A percentile compares a stretch with the other conserved stretches of the same genome.
Conservation (phyloP, 345 rosid species). For the Aegle marmelos region DNA sequence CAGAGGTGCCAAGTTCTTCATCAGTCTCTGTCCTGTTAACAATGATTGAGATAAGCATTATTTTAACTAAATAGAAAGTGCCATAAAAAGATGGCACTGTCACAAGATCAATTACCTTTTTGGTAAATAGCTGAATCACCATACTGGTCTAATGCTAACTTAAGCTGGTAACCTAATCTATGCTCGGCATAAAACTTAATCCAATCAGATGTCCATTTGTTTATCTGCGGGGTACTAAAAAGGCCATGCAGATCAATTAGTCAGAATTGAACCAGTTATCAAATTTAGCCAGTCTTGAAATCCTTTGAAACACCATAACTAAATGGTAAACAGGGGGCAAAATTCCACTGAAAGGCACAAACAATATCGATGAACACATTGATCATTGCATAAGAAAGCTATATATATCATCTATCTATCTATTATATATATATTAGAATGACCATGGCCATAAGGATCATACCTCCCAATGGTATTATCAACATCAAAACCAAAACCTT, state of each 20-base stretch:
- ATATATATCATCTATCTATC: too few species aligned
- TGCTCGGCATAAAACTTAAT: slow-evolving; percentile 76
- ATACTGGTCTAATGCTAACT: slow-evolving; percentile 63
- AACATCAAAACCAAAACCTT: slow-evolving; percentile 88
- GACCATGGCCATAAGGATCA: not conserved
- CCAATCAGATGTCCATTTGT: slow-evolving; percentile 89
- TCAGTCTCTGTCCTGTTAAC: slow-evolving; percentile 63
- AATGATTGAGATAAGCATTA: not conserved
- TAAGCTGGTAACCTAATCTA: slow-evolving; percentile 85
- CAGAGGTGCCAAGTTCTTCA: slow-evolving; percentile 70
- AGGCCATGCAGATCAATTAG: slow-evolving; percentile 10
- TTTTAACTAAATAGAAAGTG: not conserved
- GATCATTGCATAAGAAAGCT: not conserved
- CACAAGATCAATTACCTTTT: slow-evolving; percentile 49
- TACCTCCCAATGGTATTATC: slow-evolving; percentile 96
- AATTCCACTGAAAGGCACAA: not conserved
- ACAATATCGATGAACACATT: not conserved
- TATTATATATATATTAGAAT: not conserved
- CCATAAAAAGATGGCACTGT: not conserved
- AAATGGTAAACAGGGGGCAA: not conserved
- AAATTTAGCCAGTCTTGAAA: not conserved
- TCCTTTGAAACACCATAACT: not conserved
- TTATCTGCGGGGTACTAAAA: slow-evolving; percentile 86
- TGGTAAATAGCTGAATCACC: slow-evolving; percentile 69
- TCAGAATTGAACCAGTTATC: not conserved